Evolutionary conservation across 495 filamentous ascomycete genomes (phyloP).

Genomic region (Cladorrhinum samala): DNA sequence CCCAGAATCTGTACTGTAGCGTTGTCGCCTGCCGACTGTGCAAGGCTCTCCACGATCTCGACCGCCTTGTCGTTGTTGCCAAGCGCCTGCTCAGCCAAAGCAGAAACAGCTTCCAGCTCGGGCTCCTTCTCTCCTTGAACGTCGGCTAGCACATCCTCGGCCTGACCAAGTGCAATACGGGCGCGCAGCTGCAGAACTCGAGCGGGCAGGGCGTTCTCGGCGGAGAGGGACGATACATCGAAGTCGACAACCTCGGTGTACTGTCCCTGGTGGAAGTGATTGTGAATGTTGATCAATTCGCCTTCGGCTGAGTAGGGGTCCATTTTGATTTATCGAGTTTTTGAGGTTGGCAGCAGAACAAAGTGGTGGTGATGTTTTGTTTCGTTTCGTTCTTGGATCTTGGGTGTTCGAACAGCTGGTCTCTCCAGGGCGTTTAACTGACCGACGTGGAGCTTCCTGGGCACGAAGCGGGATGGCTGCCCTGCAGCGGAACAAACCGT

Average conservation of each 20-base stretch:
- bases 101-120: slow-evolving; percentile 71
- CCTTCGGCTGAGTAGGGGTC: slow-evolving; percentile 94
- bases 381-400: background rate
- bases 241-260: slow-evolving; percentile 78
- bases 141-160: slow-evolving; percentile 61
- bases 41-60: slow-evolving; percentile 58
- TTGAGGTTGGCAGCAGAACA: background rate
- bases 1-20: slow-evolving; percentile 71
- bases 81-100: slow-evolving; percentile 61
- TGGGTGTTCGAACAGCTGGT: slow-evolving; percentile 2
- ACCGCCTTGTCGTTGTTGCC: slow-evolving; percentile 59
- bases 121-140: slow-evolving; percentile 60
- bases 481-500: slow-evolving; percentile 8
- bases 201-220: slow-evolving; percentile 71
- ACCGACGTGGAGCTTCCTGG: slow-evolving; percentile 19
- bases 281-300: slow-evolving; percentile 94
- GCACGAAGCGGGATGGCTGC: background rate
- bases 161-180: slow-evolving; percentile 71
- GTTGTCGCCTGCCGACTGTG: slow-evolving; percentile 61
- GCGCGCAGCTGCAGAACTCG: slow-evolving; percentile 75
- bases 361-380: background rate
- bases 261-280: slow-evolving; percentile 88
- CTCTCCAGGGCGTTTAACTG: slow-evolving; percentile 6
- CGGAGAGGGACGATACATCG: slow-evolving; percentile 65
- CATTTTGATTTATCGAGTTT: slow-evolving; percentile 15